Conservation (phyloP, 371 early-diverging fungal species). For the Mucor circinelloides region DNA sequence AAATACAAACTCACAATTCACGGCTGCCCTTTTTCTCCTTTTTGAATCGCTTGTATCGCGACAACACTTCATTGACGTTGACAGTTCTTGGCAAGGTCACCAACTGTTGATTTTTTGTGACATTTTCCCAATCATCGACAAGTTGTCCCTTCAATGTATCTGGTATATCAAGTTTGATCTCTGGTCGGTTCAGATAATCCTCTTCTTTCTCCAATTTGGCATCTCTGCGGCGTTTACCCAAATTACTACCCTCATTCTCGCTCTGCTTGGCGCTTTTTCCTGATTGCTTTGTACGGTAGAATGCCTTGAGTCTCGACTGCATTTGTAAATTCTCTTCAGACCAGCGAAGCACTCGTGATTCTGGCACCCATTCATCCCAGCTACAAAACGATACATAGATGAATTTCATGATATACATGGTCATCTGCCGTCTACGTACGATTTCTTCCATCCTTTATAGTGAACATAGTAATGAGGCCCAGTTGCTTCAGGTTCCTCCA, state of each 20-base stretch:
- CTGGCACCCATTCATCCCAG: conserved; percentile 99
- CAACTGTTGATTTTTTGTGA: conserved; percentile 90
- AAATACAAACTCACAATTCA: conserved; percentile 25
- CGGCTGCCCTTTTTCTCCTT: conserved; percentile 42
- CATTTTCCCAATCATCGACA: conserved; percentile 94
- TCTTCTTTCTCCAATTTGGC: conserved; percentile 14
- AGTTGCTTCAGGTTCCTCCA: conserved; percentile 43
- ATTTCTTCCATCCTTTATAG: conserved; percentile 97
- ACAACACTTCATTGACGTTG: conserved; percentile 65
- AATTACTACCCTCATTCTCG: neutral
- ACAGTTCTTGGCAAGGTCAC: conserved; percentile 51
- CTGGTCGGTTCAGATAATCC: conserved; percentile 76
- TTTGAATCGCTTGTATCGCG: conserved; percentile 59
- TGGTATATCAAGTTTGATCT: conserved; percentile 89
- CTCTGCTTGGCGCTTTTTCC: neutral
- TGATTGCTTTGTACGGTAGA: conserved; percentile 28
- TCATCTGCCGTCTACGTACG: conserved; percentile 43
- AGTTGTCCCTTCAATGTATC: conserved; percentile 82
- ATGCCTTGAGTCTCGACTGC: conserved; percentile 75
- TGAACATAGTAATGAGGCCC: conserved; percentile 93
- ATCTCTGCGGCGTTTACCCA: conserved; percentile 21
- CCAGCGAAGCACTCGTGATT: conserved; percentile 80
- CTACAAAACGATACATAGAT: conserved; percentile 48
- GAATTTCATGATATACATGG: neutral
- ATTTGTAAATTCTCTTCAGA: conserved; percentile 82